phyloP scores from a whole-genome alignment of 208 protist genomes.

The Blechomonas ayalai region DNA sequence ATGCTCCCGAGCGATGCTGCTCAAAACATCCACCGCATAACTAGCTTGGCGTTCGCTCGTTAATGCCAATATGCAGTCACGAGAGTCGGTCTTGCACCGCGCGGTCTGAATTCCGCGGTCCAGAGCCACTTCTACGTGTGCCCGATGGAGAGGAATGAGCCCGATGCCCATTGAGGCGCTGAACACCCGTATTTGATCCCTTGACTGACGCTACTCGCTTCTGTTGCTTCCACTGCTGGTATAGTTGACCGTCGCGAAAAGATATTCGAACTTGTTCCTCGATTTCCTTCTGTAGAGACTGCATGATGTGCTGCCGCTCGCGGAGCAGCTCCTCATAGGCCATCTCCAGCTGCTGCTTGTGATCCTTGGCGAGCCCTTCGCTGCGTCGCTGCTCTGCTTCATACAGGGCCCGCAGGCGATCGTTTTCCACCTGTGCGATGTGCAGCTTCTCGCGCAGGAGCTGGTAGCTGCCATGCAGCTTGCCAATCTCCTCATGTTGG shows the following conservation, averaged over 20 bases:
- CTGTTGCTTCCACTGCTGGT: constrained; percentile 26
- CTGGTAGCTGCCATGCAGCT: constrained; percentile 25
- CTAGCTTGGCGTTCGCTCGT: no score
- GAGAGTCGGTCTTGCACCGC: no score
- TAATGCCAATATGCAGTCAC: no score
- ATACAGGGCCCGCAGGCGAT: constrained; percentile 42
- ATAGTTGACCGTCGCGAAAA: constrained; percentile 58
- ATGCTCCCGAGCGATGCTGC: no score
- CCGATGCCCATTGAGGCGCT: no score
- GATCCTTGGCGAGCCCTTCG: constrained; percentile 50
- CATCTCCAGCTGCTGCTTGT: constrained; percentile 49
- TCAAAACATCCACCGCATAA: no score
- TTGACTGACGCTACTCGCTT: no score
- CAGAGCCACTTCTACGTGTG: no score
- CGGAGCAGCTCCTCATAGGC: constrained; percentile 68
- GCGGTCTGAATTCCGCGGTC: no score
- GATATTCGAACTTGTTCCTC: constrained; percentile 62
- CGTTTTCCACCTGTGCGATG: constrained; percentile 26
- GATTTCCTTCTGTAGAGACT: constrained; percentile 57
- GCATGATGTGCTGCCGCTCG: constrained; percentile 57
- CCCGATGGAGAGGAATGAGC: no score
- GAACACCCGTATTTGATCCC: no score
- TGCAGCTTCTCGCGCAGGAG: constrained; percentile 39
- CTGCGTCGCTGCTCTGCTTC: constrained; percentile 53
- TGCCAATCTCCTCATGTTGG: constrained; percentile 40